These are phyloP conservation scores for Zygotorulaspora florentina DNA, from an alignment of 805 yeast species.

Conservation along the genomic window DNA sequence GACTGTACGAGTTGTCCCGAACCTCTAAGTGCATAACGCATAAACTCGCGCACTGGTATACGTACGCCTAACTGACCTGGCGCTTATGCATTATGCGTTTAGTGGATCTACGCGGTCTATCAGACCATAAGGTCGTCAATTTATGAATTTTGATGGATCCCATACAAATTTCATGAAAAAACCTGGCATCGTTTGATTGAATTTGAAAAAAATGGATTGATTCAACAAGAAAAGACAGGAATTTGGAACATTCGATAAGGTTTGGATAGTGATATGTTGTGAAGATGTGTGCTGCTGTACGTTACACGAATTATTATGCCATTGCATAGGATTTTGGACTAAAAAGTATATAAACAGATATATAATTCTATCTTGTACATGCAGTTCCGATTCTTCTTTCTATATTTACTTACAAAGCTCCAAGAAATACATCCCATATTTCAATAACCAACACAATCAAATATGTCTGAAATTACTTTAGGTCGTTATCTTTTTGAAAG, in stretches of 20 bases:
- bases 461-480: conserved; percentile 50
- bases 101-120: conserved; percentile 1
- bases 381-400: not conserved
- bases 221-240: conserved; percentile 1
- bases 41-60: not conserved
- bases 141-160: not conserved
- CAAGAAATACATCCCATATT: conserved; percentile 2
- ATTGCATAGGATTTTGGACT: not conserved
- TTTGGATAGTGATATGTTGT: not conserved
- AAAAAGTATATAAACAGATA: conserved; percentile 1
- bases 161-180: not conserved
- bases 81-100: conserved; percentile 11
- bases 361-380: not conserved
- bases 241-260: conserved; percentile 1
- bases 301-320: not conserved
- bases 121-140: not conserved
- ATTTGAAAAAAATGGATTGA: not conserved
- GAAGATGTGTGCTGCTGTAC: not conserved
- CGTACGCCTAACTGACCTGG: not conserved
- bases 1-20: not conserved
- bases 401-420: not conserved
- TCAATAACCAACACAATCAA: conserved; percentile 2
- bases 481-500: conserved; percentile 79
- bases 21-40: conserved; percentile 13
- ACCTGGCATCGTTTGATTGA: not conserved